Base-by-base conservation (phyloP, 768 basidiomycete genomes). In the Lentinula lateritia region DNA sequence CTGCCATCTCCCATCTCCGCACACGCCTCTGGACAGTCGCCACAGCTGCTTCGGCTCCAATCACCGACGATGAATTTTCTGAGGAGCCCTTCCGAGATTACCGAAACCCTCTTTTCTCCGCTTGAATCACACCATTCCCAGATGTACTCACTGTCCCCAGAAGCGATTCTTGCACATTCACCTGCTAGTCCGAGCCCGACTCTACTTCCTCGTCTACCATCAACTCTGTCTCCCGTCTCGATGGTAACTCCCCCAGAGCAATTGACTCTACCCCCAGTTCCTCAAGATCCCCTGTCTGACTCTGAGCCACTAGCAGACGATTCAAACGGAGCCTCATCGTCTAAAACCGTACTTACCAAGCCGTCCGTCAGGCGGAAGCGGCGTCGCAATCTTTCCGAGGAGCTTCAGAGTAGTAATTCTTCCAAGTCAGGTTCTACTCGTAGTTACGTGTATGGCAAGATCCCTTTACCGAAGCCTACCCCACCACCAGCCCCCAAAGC, bases 391-490 rank as follows among this genome's bases (percentile, higher is more conserved):
- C 45, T 36, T 3, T 50, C 58, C 58, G 48, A 46, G 35, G 58
- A 59, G 28, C 48, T 59, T 12, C 48, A 46, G 18, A 36, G 23
- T 28, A 28, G 28, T 34, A 39, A 32, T 15, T 43, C 57, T 10
- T 23, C 20, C 20, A 23, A 8, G 6, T n/a, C 57, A 46, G 43
- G 32, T 16, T 41, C 45, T 18, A 34, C 50, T 60, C 59, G 59
- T n/a, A 52, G 16, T 52, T 60, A 60, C 48, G 52, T 60, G 50
- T 60, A 60, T 50, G 55, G 55, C n/a, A 60, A 60, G 41, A 60
- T 60, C 34, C 59, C 59, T 42, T 35, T 60, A 18, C 34, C 50
- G 10, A 60, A 60, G 39, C 59, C 59, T 41, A 32, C 50, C 6
- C 48, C 59, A 28, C 28, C 54, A 23, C 41, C 53, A 23, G 28